Evolutionary conservation across 2,329 filamentous ascomycete genomes (phyloP), one percentile per base, ranked within the genome.

Genomic region (Tolypocladium cylindrosporum): DNA sequence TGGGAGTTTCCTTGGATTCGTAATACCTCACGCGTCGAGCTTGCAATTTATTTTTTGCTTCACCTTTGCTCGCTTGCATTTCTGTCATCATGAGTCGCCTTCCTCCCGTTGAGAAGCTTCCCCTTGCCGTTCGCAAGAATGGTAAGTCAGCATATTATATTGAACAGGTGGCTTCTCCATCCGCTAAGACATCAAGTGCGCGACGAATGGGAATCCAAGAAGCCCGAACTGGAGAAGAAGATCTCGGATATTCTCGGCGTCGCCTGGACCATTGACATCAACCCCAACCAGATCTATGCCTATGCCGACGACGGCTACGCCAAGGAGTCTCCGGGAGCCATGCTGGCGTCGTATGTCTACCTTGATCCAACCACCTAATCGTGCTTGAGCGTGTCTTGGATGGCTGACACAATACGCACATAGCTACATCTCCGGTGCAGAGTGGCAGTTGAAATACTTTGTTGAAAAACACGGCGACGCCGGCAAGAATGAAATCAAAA

Each of bases 61-160:
- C 11, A 5, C 2, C 16, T 34, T 31, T 50, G 2, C 43, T 19
- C 45, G 27, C 27, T 34, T n/a, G 45, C 45, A 50, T n/a, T 19
- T 54, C 27, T 4, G 24, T 34, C 56, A 62, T 14, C 24, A 69
- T 70, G 67, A 40, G 61, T 48, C 65, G 68, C 55, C 73, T 79
- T 54, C 72, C 76, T 10, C 77, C 78, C 9, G 74, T 72, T 51
- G 79, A 76, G 61, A 82, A 79, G 69, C 71, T 82, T 14, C 73
- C 79, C 41, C 76, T 83, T 61, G 75, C 74, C 41, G 64, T 78
- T 51, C 78, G 79, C 66, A 82, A 81, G 70, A 79, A 81, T 66
- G 65, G 79, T 81, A 65, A 63, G 70, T 68, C 39, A 13, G 11
- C 7, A 7, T 4, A 36, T 3, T 14, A 34, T n/a, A n/a, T n/a